Percentiles rank a stretch among this genome's conserved stretches.
Evolutionary conservation across 1,139 yeast genomes (phyloP).

Genomic region (Debaryomycetaceae sp.): DNA sequence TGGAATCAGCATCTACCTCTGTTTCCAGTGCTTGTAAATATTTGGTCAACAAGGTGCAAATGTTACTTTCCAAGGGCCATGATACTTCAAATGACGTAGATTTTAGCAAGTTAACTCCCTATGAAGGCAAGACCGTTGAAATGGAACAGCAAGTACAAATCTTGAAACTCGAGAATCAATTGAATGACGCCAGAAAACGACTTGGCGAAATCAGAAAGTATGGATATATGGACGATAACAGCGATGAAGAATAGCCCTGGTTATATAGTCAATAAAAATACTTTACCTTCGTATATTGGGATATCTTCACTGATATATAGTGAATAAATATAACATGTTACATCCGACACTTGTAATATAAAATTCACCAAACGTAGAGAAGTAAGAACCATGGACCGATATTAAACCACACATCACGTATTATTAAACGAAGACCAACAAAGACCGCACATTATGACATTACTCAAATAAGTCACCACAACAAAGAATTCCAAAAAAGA

Average conservation of each 20-base stretch:
- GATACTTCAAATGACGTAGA: constrained; percentile 48
- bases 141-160: constrained; percentile 96
- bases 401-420: no score
- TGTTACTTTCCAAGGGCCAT: constrained; percentile 44
- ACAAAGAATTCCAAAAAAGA: no score
- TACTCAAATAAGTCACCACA: no score
- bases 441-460: no score
- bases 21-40: constrained; percentile 75
- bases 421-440: no score
- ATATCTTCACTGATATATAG: no score
- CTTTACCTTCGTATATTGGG: no score
- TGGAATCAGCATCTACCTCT: constrained; percentile 65
- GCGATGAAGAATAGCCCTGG: constrained; percentile 39
- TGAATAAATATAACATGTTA: no score
- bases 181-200: constrained; percentile 70
- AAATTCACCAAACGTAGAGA: no score
- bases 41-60: constrained; percentile 68
- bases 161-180: constrained; percentile 72
- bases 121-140: constrained; percentile 82
- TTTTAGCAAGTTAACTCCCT: constrained; percentile 65
- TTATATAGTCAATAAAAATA: constrained; percentile 3
- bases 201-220: constrained; percentile 82
- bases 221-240: constrained; percentile 59
- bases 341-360: no score
- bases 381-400: no score